phyloP scores from a whole-genome alignment of 1,284 basidiomycete genomes.

The Ceratobasidium papillatum region DNA sequence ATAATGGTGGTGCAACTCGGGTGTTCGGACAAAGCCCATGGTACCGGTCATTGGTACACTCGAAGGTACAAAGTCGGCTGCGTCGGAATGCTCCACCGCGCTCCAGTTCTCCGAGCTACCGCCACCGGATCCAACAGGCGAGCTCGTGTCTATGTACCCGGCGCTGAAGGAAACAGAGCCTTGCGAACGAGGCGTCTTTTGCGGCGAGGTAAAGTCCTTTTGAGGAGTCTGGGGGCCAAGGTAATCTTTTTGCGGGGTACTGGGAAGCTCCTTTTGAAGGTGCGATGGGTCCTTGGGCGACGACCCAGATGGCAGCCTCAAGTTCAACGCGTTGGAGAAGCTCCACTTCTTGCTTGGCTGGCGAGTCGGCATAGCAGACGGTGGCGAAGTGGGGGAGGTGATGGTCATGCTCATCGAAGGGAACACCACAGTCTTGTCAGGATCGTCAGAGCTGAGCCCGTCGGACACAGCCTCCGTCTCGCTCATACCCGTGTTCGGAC shows the following conservation, averaged over 20 bases:
- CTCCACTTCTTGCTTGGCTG: slow-evolving; percentile 90
- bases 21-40: slow-evolving; percentile 11
- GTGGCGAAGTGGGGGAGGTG: slow-evolving; percentile 52
- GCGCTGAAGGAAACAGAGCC: slow-evolving; percentile 26
- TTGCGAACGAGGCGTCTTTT: slow-evolving; percentile 32
- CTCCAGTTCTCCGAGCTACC: slow-evolving; percentile 39
- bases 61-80: slow-evolving; percentile 12
- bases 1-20: background rate
- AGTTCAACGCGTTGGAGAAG: slow-evolving; percentile 88
- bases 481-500: background rate
- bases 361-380: slow-evolving; percentile 55
- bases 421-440: slow-evolving; percentile 56
- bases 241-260: slow-evolving; percentile 3
- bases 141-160: slow-evolving; percentile 3
- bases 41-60: slow-evolving; percentile 16
- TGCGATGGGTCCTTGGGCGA: slow-evolving; percentile 42
- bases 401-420: slow-evolving; percentile 67
- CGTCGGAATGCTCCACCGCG: slow-evolving; percentile 25
- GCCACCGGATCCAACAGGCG: slow-evolving; percentile 23
- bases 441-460: slow-evolving; percentile 44
- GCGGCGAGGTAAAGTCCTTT: slow-evolving; percentile 18
- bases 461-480: slow-evolving; percentile 11
- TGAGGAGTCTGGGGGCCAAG: slow-evolving; percentile 18
- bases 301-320: slow-evolving; percentile 61
- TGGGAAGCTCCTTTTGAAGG: slow-evolving; percentile 2